These are phyloP conservation scores for Coprinopsis strossmayeri DNA, from an alignment of 768 basidiomycete genomes.

Conservation along the genomic window DNA sequence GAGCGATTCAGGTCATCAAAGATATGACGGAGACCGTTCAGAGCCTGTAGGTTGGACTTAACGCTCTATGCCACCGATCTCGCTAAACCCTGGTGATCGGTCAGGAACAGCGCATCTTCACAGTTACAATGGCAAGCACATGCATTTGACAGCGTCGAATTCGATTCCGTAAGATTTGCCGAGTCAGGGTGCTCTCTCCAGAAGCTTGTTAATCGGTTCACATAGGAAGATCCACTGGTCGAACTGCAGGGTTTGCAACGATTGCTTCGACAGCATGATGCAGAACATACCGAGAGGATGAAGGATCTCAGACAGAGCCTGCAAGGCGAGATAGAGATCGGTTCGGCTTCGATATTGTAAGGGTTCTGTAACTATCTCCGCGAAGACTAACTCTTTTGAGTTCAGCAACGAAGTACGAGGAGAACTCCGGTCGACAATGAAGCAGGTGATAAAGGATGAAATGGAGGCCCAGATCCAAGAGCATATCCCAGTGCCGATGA, in stretches of 20 bases:
- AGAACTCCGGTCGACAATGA: slow-evolving; percentile 23
- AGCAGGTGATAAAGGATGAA: slow-evolving; percentile 35
- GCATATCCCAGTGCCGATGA: slow-evolving; percentile 41
- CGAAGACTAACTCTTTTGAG: not conserved
- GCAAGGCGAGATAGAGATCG: slow-evolving; percentile 11
- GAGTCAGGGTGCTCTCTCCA: too few relatives aligned
- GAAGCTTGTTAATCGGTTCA: too few relatives aligned
- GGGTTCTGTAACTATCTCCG: not conserved
- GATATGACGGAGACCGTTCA: slow-evolving; percentile 7
- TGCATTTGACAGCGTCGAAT: not conserved
- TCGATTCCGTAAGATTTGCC: too few relatives aligned
- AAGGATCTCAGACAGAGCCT: slow-evolving; percentile 14
- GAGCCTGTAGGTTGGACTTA: not conserved
- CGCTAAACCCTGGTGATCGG: not conserved
- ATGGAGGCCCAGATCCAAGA: slow-evolving; percentile 43
- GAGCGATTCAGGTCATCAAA: not conserved
- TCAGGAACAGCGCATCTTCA: not conserved
- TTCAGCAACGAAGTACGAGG: slow-evolving; percentile 30
- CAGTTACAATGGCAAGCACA: slow-evolving; percentile 2
- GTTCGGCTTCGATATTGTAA: slow-evolving; percentile 14
- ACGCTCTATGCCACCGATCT: not conserved
- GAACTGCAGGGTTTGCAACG: slow-evolving; percentile 17
- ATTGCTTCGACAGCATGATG: slow-evolving; percentile 17
- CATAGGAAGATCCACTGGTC: slow-evolving; percentile 1
- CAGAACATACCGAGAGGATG: slow-evolving; percentile 12